Evolutionary conservation across 176 grass and related monocot species (phyloP).

Genomic region (Themeda triandra): DNA sequence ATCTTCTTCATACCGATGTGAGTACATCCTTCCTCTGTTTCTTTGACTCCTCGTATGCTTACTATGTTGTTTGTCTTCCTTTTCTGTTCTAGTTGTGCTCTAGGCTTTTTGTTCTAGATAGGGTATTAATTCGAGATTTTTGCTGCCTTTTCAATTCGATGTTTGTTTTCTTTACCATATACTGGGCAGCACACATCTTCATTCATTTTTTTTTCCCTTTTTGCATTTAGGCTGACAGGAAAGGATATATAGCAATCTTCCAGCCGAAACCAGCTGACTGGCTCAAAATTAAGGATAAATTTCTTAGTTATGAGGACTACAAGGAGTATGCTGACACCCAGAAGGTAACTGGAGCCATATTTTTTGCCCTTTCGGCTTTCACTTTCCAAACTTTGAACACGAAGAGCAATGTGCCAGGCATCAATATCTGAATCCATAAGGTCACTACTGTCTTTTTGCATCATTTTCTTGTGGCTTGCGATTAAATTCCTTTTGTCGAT

Average conservation of each 20-base stretch:
- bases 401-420: too few relatives aligned
- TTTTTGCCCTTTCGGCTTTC: background rate
- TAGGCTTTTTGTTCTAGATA: background rate
- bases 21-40: constrained; percentile 16
- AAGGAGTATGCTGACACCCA: constrained; percentile 34
- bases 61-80: background rate
- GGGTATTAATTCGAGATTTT: background rate
- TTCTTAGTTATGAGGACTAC: constrained; percentile 74
- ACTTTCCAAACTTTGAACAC: too few relatives aligned
- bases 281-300: constrained; percentile 92
- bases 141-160: background rate
- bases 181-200: background rate
- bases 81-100: background rate
- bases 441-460: background rate
- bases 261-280: constrained; percentile 77
- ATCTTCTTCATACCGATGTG: constrained; percentile 76
- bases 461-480: background rate
- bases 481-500: background rate
- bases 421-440: too few relatives aligned
- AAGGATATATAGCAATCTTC: constrained; percentile 89
- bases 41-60: background rate
- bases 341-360: background rate
- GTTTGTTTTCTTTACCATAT: background rate
- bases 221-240: constrained; percentile 68
- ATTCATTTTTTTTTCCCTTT: background rate